These are phyloP conservation scores for Vitis vinifera DNA, from an alignment of 164 flowering plant species.

Conservation along the genomic window DNA sequence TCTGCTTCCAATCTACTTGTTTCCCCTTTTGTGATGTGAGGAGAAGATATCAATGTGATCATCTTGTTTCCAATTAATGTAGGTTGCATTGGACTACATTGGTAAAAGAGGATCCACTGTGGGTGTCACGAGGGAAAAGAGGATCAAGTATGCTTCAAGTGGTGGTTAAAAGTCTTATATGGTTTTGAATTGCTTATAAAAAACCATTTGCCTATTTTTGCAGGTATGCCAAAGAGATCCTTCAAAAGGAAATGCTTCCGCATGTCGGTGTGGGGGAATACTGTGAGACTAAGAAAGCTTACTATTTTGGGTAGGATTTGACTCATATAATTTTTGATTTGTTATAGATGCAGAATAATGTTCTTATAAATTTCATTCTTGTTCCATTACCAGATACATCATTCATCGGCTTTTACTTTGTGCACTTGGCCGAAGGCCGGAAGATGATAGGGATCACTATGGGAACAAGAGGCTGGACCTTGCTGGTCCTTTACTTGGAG, in stretches of 20 bases:
- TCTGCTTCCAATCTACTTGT: background rate
- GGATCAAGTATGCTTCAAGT: constrained; percentile 68
- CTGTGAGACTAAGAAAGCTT: constrained; percentile 98
- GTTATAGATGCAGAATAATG: background rate
- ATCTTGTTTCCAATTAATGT: background rate
- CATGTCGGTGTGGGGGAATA: constrained; percentile 95
- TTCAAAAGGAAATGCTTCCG: constrained; percentile 98
- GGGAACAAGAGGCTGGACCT: constrained; percentile 98
- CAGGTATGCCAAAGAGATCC: constrained; percentile 96
- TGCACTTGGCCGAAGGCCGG: constrained; percentile 94
- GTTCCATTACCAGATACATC: constrained; percentile 57
- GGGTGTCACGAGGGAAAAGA: constrained; percentile 93
- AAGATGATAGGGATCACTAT: constrained; percentile 99
- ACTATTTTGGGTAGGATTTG: constrained; percentile 79
- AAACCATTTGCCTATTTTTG: background rate
- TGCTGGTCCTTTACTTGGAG: constrained; percentile 98
- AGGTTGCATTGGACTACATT: constrained; percentile 98
- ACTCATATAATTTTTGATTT: background rate
- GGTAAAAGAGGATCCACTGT: constrained; percentile 97
- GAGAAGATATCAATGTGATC: too few species aligned
- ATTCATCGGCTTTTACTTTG: constrained; percentile 90
- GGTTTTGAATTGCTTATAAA: background rate
- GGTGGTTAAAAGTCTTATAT: background rate
- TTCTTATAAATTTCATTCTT: background rate
- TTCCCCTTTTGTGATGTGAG: background rate